phyloP scores from a whole-genome alignment of 202 grass and related monocot genomes.

The Alloteropsis angusta region DNA sequence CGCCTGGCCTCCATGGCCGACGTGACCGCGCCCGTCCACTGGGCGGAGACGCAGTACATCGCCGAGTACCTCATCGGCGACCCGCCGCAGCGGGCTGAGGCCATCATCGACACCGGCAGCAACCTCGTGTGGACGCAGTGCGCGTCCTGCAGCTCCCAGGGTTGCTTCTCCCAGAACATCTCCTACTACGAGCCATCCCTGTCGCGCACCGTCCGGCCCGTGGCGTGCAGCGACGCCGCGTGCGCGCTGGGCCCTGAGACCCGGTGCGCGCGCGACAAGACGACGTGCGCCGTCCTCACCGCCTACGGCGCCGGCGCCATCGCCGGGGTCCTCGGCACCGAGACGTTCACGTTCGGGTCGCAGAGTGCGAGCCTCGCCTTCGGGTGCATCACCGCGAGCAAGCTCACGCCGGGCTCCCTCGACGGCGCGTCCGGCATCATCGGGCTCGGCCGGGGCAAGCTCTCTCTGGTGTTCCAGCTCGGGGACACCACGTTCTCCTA shows the following conservation, averaged over 20 bases:
- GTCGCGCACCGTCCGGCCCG: neutral
- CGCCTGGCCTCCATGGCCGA: neutral
- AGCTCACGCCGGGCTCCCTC: neutral
- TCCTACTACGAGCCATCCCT: neutral
- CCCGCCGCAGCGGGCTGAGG: neutral
- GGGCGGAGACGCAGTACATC: neutral
- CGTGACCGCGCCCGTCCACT: neutral
- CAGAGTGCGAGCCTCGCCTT: neutral
- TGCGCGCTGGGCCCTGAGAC: neutral
- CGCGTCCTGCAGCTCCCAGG: neutral
- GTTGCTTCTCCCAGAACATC: neutral
- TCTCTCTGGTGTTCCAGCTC: conserved; percentile 7
- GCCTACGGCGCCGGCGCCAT: neutral
- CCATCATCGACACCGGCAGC: conserved; percentile 26
- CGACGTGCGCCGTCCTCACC: neutral
- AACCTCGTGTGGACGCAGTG: conserved; percentile 30
- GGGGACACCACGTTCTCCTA: conserved; percentile 21
- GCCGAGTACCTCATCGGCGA: conserved; percentile 2
- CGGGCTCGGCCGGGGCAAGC: conserved; percentile 9
- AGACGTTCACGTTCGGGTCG: neutral
- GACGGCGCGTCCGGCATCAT: conserved; percentile 15
- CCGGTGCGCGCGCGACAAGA: neutral
- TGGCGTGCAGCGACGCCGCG: neutral
- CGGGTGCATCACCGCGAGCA: neutral
- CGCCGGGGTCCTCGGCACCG: neutral